phyloP scores from a whole-genome alignment of 179 eudicot genomes.

The Amaranthus tricolor region DNA sequence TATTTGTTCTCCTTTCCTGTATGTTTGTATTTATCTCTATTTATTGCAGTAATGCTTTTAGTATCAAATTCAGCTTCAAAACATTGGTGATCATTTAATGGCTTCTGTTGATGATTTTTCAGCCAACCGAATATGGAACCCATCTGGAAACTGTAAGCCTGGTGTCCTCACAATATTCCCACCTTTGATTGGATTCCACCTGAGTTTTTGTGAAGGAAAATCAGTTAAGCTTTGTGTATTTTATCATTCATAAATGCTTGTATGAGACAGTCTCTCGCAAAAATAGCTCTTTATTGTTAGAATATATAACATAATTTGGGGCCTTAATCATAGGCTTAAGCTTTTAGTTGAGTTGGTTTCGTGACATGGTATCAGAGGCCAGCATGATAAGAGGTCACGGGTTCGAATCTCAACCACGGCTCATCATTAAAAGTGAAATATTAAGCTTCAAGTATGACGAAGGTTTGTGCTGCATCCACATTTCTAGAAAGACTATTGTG shows the following conservation, averaged over 20 bases:
- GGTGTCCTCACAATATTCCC: constrained; percentile 77
- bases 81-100: constrained; percentile 17
- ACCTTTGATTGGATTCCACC: constrained; percentile 63
- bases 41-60: constrained; percentile 16
- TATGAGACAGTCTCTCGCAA: too few relatives aligned
- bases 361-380: too few relatives aligned
- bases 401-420: too few relatives aligned
- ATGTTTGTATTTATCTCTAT: constrained; percentile 3
- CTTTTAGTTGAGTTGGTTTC: too few relatives aligned
- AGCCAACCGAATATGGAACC: constrained; percentile 48
- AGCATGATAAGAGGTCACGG: too few relatives aligned
- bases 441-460: too few relatives aligned
- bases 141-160: constrained; percentile 77
- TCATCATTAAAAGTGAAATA: too few relatives aligned
- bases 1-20: constrained; percentile 22
- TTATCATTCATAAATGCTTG: too few relatives aligned
- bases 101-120: constrained; percentile 27
- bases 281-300: not conserved
- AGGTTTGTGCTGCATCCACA: too few relatives aligned
- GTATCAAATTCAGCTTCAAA: not conserved
- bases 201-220: constrained; percentile 25
- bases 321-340: too few relatives aligned
- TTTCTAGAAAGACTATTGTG: too few relatives aligned
- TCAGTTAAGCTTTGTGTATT: constrained; percentile 8
- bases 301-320: not conserved